Evolutionary conservation across 2,329 filamentous ascomycete species (phyloP).

Genomic region (Ophioceras dolichostomum): DNA sequence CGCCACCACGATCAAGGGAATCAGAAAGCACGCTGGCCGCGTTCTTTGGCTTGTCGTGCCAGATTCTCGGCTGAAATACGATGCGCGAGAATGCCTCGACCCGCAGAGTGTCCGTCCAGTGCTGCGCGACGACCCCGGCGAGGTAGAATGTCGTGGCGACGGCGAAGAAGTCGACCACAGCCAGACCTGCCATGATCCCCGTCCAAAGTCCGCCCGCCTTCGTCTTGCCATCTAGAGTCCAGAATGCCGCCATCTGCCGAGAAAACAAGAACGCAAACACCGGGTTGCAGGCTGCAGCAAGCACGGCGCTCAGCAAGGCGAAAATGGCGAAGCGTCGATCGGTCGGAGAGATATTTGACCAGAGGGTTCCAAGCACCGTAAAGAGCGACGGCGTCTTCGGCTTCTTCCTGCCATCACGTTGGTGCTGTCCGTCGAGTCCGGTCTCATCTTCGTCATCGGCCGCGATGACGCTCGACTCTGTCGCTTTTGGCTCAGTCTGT

Average conservation of each 20-base stretch:
- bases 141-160: conserved; percentile 58
- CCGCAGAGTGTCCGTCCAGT: conserved; percentile 66
- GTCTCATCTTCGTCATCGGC: not conserved
- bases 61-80: conserved; percentile 62
- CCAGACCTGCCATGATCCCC: conserved; percentile 54
- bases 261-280: conserved; percentile 68
- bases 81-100: conserved; percentile 55
- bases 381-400: too few species aligned
- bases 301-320: conserved; percentile 47
- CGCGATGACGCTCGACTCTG: not conserved
- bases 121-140: conserved; percentile 58
- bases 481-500: not conserved
- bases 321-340: too few species aligned
- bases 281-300: conserved; percentile 52
- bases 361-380: too few species aligned
- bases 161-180: conserved; percentile 51
- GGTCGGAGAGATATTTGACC: too few species aligned
- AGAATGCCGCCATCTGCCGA: conserved; percentile 59
- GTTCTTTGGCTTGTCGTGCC: conserved; percentile 61
- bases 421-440: too few species aligned
- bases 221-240: conserved; percentile 34
- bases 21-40: conserved; percentile 51
- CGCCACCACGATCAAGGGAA: conserved; percentile 67
- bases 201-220: conserved; percentile 51
- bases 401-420: too few species aligned